Conservation (phyloP, 2,329 filamentous ascomycete genomes). For the Magnaporthiopsis incrustans region DNA sequence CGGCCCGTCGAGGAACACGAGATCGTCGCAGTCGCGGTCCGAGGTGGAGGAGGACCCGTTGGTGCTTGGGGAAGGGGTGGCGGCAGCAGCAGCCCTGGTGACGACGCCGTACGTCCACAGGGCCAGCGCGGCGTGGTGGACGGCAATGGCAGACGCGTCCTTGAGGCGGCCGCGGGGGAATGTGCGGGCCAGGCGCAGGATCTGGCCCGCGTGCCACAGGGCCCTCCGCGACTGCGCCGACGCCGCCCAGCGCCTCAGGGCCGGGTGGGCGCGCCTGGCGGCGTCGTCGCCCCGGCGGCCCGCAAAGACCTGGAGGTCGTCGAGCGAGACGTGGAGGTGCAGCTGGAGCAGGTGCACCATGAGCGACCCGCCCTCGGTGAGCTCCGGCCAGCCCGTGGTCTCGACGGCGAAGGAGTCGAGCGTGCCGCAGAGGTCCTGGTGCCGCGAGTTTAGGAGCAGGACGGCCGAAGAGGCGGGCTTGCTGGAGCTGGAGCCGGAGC, state of each 20-base stretch:
- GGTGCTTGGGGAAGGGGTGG: not conserved
- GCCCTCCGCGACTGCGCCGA: constrained; percentile 10
- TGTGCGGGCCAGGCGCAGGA: constrained; percentile 9
- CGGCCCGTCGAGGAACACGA: constrained; percentile 47
- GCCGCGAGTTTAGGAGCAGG: constrained; percentile 44
- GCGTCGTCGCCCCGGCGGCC: constrained; percentile 61
- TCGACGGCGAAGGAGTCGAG: constrained; percentile 40
- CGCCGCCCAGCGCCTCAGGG: constrained; percentile 13
- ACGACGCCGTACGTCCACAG: constrained; percentile 64
- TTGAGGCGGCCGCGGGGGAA: constrained; percentile 42
- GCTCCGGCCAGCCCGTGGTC: constrained; percentile 32
- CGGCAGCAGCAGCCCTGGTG: constrained; percentile 26
- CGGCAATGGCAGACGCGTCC: constrained; percentile 59
- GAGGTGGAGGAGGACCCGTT: not conserved
- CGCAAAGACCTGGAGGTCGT: constrained; percentile 58
- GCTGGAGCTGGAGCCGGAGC: too few species aligned
- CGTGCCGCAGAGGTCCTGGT: constrained; percentile 54
- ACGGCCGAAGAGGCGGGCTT: constrained; percentile 18
- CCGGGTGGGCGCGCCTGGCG: constrained; percentile 31
- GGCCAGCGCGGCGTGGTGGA: constrained; percentile 60
- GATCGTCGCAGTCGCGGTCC: constrained; percentile 15
- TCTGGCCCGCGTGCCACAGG: constrained; percentile 15
- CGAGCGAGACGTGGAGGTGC: constrained; percentile 55
- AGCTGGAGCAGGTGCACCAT: constrained; percentile 50
- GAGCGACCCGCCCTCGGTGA: constrained; percentile 36